Evolutionary conservation across 2,329 filamentous ascomycete species (phyloP).

Genomic region (Cadophora gregata): DNA sequence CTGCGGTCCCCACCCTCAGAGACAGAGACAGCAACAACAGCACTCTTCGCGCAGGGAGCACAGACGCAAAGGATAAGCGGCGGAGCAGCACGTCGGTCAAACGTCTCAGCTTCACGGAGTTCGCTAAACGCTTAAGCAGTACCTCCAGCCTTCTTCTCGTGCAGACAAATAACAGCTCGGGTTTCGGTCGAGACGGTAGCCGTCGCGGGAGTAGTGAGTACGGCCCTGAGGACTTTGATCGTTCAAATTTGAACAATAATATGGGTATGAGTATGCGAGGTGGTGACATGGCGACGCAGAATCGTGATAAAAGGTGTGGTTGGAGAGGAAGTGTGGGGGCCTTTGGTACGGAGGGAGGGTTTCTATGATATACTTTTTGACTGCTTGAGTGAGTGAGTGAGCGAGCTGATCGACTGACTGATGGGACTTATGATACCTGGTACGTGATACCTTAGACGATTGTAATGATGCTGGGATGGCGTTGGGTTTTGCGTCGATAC

Average conservation of each 20-base stretch:
- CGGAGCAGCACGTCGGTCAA: slow-evolving; percentile 61
- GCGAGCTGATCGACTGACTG: not conserved
- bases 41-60: slow-evolving; percentile 26
- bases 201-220: slow-evolving; percentile 38
- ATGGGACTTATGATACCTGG: not conserved
- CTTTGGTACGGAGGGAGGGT: slow-evolving; percentile 58
- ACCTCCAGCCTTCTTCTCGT: slow-evolving; percentile 65
- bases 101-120: slow-evolving; percentile 66
- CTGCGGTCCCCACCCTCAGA: slow-evolving; percentile 31
- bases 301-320: slow-evolving; percentile 52
- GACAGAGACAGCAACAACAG: slow-evolving; percentile 31
- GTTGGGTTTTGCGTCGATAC: slow-evolving; percentile 2
- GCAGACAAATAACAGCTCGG: slow-evolving; percentile 56
- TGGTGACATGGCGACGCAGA: slow-evolving; percentile 15
- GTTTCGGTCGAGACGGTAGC: slow-evolving; percentile 37
- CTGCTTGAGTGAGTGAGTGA: not conserved
- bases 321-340: slow-evolving; percentile 64
- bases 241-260: not conserved
- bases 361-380: slow-evolving; percentile 50
- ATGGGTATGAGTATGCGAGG: slow-evolving; percentile 14
- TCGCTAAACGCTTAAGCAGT: slow-evolving; percentile 64
- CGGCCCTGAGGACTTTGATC: slow-evolving; percentile 23
- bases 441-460: slow-evolving; percentile 10
- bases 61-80: slow-evolving; percentile 50
- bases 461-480: slow-evolving; percentile 14